Evolutionary conservation across 2,329 filamentous ascomycete genomes (phyloP).

Genomic region (Coniochaeta hoffmannii): DNA sequence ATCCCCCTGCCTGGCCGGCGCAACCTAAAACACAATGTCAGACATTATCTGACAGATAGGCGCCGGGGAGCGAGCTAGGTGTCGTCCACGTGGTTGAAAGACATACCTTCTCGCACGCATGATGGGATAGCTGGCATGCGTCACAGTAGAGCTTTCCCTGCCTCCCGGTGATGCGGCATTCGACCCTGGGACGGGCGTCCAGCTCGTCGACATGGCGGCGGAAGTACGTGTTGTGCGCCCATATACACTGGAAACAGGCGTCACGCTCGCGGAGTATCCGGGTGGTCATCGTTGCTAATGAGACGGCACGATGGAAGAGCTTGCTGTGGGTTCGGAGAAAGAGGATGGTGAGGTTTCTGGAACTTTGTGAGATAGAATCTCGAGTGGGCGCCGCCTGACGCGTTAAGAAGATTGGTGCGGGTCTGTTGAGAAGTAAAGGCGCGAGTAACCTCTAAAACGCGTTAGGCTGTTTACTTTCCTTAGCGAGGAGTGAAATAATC

Average conservation of each 20-base stretch:
- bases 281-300: neutral
- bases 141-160: neutral
- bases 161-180: neutral
- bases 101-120: neutral
- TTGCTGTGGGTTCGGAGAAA: too few species aligned
- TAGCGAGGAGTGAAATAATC: too few species aligned
- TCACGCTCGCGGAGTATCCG: neutral
- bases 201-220: neutral
- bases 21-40: neutral
- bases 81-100: neutral
- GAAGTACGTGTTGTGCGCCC: neutral
- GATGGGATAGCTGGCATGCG: neutral
- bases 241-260: neutral
- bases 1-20: neutral
- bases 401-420: too few species aligned
- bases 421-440: too few species aligned
- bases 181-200: neutral
- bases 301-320: too few species aligned
- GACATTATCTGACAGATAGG: neutral
- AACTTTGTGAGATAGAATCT: too few species aligned
- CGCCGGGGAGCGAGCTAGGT: too few species aligned
- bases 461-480: too few species aligned
- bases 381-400: too few species aligned
- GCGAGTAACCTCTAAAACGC: too few species aligned
- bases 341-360: too few species aligned